These are phyloP conservation scores for Leccinum pachyderme DNA, from an alignment of 1,284 basidiomycete species.

Conservation along the genomic window DNA sequence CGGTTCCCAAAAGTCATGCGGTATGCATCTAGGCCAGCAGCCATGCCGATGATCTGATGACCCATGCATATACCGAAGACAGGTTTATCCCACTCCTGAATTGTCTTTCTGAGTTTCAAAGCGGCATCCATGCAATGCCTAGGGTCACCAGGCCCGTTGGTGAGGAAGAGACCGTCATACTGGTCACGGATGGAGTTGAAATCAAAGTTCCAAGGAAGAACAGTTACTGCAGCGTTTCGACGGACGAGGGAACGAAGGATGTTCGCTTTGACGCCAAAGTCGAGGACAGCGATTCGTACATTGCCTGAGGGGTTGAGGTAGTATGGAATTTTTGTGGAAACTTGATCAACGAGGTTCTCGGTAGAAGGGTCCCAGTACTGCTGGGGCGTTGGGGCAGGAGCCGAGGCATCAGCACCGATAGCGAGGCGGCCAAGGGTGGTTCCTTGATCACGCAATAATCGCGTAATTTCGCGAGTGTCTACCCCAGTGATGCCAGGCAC, in stretches of 20 bases:
- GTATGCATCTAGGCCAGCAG: slow-evolving; percentile 94
- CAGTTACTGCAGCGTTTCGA: slow-evolving; percentile 89
- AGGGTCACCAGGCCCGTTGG: slow-evolving; percentile 96
- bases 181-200: slow-evolving; percentile 89
- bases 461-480: slow-evolving; percentile 96
- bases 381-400: slow-evolving; percentile 55
- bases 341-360: slow-evolving; percentile 93
- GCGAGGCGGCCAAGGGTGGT: slow-evolving; percentile 94
- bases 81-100: slow-evolving; percentile 89
- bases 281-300: slow-evolving; percentile 91
- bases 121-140: slow-evolving; percentile 87
- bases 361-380: slow-evolving; percentile 92
- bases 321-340: slow-evolving; percentile 86
- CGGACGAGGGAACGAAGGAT: slow-evolving; percentile 91
- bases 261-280: slow-evolving; percentile 98
- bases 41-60: slow-evolving; percentile 95
- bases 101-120: slow-evolving; percentile 74
- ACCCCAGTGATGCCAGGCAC: slow-evolving; percentile 96
- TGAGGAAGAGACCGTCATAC: slow-evolving; percentile 94
- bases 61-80: slow-evolving; percentile 99
- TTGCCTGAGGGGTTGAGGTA: slow-evolving; percentile 85
- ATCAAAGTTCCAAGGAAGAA: slow-evolving; percentile 96
- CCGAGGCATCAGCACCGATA: slow-evolving; percentile 72
- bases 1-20: slow-evolving; percentile 98
- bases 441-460: slow-evolving; percentile 92